Evolutionary conservation across 345 rosid species (phyloP), one percentile per base, ranked within the genome.

Genomic region (Nasturtium officinale): DNA sequence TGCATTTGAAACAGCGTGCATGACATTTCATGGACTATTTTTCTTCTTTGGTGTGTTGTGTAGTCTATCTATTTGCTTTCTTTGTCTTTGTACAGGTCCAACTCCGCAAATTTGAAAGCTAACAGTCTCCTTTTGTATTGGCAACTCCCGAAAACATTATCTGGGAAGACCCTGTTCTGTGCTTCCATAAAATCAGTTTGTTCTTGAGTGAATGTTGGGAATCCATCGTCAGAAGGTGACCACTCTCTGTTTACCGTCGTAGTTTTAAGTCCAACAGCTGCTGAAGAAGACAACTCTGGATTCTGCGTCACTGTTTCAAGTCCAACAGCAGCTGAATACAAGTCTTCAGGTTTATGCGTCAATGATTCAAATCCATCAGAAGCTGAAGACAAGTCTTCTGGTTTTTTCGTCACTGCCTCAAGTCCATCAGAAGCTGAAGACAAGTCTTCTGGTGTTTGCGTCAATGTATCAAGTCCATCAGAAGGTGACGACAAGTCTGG

Each of bases 151-250:
- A 69, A 61, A 16, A 55, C 58, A 37, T 35, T 38, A 45, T 52
- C 69, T 46, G 71, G 70, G 13, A 69, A 38, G 47, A 76, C 12
- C 12, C 75, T 69, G 58, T 9, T 26, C 0, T 62, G 50, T 61
- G 75, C 20, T 13, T 32, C 20, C 70, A 54, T 32, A 15, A 62
- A 43, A 9, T 16, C 83, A 17, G 66, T 5, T 33, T 72, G 80
- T 35, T 45, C 32, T 35, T 86, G 80, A 60, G 86, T 72, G n/a
- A 67, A n/a, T 67, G 80, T 59, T 72, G 78, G 77, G 67, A 87
- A 81, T 69, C 83, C 85, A 83, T 92, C 97, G 76, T 87, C 90
- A 47, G 45, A 67, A 25, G 97, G 97, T 38, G 84, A 83, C 96
- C 98, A 92, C 1, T 68, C 74, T 68, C 15, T 23, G 3, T 68